Evolutionary conservation across 306 rosid genomes (phyloP).

Genomic region (Trichosanthes truncata): DNA sequence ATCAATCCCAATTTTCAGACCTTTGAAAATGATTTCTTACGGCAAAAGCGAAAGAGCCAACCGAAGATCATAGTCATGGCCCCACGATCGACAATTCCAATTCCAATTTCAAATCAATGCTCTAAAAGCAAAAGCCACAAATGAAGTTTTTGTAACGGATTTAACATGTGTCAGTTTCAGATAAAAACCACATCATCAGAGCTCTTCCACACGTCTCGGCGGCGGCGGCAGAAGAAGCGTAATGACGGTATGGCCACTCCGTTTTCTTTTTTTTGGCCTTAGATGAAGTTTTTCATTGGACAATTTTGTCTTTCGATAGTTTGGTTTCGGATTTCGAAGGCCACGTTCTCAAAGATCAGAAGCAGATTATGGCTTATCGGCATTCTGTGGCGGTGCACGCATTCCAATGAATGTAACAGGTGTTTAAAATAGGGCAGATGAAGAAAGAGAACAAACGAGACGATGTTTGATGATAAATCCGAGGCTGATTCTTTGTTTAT

Average conservation of each 20-base stretch:
- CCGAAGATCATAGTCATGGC: neutral
- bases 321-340: neutral
- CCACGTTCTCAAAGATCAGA: neutral
- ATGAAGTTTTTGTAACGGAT: neutral
- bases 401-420: neutral
- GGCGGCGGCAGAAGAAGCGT: neutral
- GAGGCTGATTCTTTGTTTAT: neutral
- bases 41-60: neutral
- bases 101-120: neutral
- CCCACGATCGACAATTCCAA: neutral
- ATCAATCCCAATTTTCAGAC: neutral
- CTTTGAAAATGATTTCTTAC: neutral
- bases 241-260: neutral
- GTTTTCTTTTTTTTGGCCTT: neutral
- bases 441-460: neutral
- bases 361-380: neutral
- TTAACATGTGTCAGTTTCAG: neutral
- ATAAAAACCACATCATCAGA: neutral
- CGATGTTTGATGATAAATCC: neutral
- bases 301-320: neutral
- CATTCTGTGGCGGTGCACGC: slow-evolving; percentile 7
- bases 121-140: neutral
- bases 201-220: neutral
- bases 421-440: neutral
- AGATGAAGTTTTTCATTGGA: neutral